Evolutionary conservation across 177 flowering plant genomes (phyloP).

Genomic region (Vitis hybrid): DNA sequence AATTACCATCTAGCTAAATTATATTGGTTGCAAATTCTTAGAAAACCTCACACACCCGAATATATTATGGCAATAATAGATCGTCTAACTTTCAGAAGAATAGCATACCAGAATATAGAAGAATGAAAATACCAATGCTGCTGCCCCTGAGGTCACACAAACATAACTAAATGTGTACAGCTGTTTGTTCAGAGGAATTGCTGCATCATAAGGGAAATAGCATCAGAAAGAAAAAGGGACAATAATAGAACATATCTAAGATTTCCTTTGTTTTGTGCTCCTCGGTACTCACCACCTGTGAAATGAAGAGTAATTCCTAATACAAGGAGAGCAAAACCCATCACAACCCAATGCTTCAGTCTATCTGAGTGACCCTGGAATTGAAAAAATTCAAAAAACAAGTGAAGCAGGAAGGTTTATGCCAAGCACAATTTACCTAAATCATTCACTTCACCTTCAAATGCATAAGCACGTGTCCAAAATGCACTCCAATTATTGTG

Average conservation of each 20-base stretch:
- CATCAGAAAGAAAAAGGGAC: conserved; percentile 1
- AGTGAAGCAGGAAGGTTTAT: not conserved
- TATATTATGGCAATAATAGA: not conserved
- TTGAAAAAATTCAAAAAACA: conserved; percentile 1
- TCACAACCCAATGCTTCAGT: conserved; percentile 65
- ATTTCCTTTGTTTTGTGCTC: not conserved
- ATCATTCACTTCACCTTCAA: conserved; percentile 47
- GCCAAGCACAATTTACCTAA: too few relatives aligned
- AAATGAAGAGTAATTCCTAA: conserved; percentile 72
- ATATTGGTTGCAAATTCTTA: not conserved
- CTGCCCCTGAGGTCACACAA: conserved; percentile 86
- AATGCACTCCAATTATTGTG: conserved; percentile 76
- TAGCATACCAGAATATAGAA: conserved; percentile 66
- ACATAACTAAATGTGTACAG: conserved; percentile 82
- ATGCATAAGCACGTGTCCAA: conserved; percentile 77
- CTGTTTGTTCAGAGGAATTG: conserved; percentile 84
- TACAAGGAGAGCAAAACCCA: conserved; percentile 56
- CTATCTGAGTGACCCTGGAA: conserved; percentile 64
- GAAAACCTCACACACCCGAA: not conserved
- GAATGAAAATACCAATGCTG: conserved; percentile 69
- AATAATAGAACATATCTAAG: not conserved
- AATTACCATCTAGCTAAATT: not conserved
- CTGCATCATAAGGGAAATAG: conserved; percentile 41
- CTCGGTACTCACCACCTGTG: conserved; percentile 56
- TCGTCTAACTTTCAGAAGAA: not conserved